A percentile compares a stretch with the other conserved stretches of the same genome.
phyloP scores from a whole-genome alignment of 129 eudicot species.

The Solidago caesia region DNA sequence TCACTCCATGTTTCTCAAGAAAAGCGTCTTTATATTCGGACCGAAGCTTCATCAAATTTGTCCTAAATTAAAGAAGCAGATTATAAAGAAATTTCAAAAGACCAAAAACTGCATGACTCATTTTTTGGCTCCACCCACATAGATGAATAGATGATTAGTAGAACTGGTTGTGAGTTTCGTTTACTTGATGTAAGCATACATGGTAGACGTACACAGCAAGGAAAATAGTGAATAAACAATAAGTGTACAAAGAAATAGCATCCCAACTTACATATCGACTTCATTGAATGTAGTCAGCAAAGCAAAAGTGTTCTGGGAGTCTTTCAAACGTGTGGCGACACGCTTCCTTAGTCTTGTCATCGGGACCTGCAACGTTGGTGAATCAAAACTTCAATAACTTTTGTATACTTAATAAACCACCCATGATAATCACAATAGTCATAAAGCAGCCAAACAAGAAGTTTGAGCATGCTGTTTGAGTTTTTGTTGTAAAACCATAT shows the following conservation, averaged over 20 bases:
- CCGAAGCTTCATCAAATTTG: background rate
- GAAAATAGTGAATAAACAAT: background rate
- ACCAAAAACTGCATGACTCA: background rate
- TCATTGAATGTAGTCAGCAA: conserved; percentile 24
- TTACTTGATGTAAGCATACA: background rate
- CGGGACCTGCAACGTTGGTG: conserved; percentile 42
- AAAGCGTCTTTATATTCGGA: background rate
- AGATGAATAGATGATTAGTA: too few relatives aligned
- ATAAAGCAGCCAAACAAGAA: background rate
- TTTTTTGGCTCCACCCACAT: background rate
- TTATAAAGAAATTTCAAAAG: background rate
- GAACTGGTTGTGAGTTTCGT: background rate
- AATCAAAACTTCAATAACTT: too few relatives aligned
- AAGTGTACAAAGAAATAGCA: background rate
- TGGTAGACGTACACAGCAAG: background rate
- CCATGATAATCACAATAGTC: background rate
- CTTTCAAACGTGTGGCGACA: conserved; percentile 66
- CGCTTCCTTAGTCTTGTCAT: conserved; percentile 72
- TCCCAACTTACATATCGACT: background rate
- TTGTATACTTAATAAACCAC: too few relatives aligned
- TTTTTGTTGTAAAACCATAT: background rate
- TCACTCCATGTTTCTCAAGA: background rate
- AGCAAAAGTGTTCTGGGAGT: conserved; percentile 73
- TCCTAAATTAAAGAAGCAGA: background rate
- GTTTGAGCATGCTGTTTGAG: background rate